phyloP scores from a whole-genome alignment of 345 rosid species.

The Gossypium herbaceum region DNA sequence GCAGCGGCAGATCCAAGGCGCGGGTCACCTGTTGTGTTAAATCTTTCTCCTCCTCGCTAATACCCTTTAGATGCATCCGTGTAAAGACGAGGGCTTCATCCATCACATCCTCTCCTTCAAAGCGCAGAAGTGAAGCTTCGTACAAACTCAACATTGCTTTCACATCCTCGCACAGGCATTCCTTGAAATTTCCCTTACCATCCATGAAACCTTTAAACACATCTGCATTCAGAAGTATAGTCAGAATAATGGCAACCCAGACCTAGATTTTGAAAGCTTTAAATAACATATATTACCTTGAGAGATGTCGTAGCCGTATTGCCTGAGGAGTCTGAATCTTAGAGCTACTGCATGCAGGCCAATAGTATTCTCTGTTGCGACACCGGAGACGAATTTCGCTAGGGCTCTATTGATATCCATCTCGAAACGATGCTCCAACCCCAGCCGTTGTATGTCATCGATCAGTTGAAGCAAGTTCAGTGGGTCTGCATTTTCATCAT shows the following conservation, averaged over 20 bases:
- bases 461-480: constrained; percentile 25
- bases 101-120: constrained; percentile 26
- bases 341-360: constrained; percentile 32
- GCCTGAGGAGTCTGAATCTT: constrained; percentile 21
- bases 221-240: no score
- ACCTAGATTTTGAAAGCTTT: no score
- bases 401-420: constrained; percentile 27
- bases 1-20: constrained; percentile 34
- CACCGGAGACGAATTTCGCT: background rate
- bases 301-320: background rate
- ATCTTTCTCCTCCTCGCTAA: background rate
- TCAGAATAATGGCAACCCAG: no score
- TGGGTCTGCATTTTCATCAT: constrained; percentile 6
- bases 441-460: constrained; percentile 40
- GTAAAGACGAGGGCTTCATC: constrained; percentile 31
- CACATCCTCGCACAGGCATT: constrained; percentile 11
- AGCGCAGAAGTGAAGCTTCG: constrained; percentile 31
- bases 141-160: constrained; percentile 34
- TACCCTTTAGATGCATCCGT: background rate
- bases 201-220: constrained; percentile 18
- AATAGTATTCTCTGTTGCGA: background rate
- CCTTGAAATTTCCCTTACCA: constrained; percentile 20
- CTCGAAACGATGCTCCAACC: constrained; percentile 29
- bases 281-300: constrained; percentile 27
- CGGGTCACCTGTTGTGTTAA: constrained; percentile 22